Percentiles rank a stretch among this genome's conserved stretches.
These are phyloP conservation scores for Ceratocystis harringtonii DNA, from an alignment of 2,329 filamentous ascomycete species.

Conservation along the genomic window DNA sequence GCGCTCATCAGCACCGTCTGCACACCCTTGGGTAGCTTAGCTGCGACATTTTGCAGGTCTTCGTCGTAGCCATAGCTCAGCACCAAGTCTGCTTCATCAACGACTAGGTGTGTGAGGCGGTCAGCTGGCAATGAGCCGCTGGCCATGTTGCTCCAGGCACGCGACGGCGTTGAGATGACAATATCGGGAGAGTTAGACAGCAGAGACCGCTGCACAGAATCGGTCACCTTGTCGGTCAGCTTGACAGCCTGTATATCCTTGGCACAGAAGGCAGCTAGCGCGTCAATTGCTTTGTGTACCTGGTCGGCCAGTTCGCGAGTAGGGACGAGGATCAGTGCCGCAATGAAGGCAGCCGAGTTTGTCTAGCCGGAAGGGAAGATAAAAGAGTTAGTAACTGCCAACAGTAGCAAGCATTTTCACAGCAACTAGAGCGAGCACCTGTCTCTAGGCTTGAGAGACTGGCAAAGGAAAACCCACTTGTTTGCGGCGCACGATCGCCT, in stretches of 20 bases:
- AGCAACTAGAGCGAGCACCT: background rate
- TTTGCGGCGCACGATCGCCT: conserved; percentile 69
- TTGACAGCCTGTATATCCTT: conserved; percentile 74
- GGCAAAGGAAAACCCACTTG: conserved; percentile 29
- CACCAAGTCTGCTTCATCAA: conserved; percentile 90
- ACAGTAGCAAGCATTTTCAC: background rate
- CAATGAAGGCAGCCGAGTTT: conserved; percentile 40
- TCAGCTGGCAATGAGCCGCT: conserved; percentile 49
- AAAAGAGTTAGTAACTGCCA: conserved; percentile 12
- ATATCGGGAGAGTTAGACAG: conserved; percentile 78
- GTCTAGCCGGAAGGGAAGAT: conserved; percentile 21
- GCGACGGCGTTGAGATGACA: conserved; percentile 78
- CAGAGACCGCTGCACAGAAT: conserved; percentile 73
- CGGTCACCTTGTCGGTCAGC: conserved; percentile 77
- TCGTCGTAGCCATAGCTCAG: conserved; percentile 89
- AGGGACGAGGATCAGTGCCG: conserved; percentile 80
- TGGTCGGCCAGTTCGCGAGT: conserved; percentile 91
- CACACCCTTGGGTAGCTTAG: conserved; percentile 64
- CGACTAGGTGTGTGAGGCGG: conserved; percentile 60
- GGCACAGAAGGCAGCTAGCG: conserved; percentile 67
- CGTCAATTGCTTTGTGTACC: conserved; percentile 62
- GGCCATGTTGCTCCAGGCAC: conserved; percentile 62
- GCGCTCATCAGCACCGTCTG: conserved; percentile 92
- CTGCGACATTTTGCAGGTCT: conserved; percentile 66
- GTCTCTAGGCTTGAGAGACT: background rate